Percentiles rank a stretch among this genome's conserved stretches.
Conservation (phyloP, 2,329 filamentous ascomycete species). For the Fusarium sterilihyphosum region DNA sequence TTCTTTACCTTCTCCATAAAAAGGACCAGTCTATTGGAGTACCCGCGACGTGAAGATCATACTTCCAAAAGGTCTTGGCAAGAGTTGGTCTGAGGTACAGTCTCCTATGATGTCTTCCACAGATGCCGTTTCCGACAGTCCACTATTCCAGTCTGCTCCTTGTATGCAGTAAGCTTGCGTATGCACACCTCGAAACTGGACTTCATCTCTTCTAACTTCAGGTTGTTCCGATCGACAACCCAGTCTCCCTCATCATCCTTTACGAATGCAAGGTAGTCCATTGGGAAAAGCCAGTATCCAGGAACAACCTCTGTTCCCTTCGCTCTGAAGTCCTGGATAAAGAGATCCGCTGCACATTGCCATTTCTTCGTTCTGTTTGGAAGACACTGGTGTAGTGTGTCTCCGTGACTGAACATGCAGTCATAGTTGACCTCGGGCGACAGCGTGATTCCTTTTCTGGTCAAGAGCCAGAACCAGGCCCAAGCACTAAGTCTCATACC, state of each 20-base stretch:
- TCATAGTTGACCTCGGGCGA: background rate
- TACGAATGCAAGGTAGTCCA: background rate
- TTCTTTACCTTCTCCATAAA: accelerated
- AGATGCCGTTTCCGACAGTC: background rate
- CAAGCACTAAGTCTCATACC: background rate
- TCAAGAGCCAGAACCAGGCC: background rate
- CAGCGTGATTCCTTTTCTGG: background rate
- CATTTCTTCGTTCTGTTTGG: background rate
- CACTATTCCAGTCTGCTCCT: background rate
- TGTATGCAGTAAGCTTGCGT: background rate
- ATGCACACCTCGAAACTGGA: background rate
- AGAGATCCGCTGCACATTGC: background rate
- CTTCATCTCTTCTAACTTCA: background rate
- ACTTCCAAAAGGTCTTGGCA: accelerated
- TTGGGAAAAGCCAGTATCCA: background rate
- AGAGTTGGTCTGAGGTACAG: accelerated
- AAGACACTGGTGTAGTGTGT: background rate
- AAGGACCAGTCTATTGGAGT: accelerated
- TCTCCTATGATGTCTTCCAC: background rate
- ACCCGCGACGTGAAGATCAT: background rate
- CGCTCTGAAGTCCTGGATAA: background rate
- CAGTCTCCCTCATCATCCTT: background rate
- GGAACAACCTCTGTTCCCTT: background rate
- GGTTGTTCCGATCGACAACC: background rate
- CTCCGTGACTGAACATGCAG: background rate